These are phyloP conservation scores for Penicillium fimorum DNA, from an alignment of 495 filamentous ascomycete genomes.

Conservation along the genomic window DNA sequence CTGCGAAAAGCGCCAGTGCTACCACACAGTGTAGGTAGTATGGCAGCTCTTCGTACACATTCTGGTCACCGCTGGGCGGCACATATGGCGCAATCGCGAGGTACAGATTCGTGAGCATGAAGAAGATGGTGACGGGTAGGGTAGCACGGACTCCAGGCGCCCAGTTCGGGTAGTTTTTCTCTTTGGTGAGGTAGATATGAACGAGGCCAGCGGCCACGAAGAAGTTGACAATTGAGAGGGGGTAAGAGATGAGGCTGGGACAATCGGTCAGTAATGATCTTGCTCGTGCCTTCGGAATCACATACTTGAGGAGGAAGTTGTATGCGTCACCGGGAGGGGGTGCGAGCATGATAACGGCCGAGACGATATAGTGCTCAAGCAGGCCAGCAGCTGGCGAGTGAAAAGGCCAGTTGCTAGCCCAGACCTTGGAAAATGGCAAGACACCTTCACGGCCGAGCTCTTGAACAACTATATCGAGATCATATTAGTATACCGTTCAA, in stretches of 20 bases:
- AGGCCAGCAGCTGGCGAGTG: conserved; percentile 61
- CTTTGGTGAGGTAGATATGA: conserved; percentile 54
- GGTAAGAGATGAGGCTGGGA: conserved; percentile 57
- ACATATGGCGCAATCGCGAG: conserved; percentile 64
- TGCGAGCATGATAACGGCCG: conserved; percentile 59
- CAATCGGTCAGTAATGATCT: conserved; percentile 25
- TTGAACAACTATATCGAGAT: conserved; percentile 46
- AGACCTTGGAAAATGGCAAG: conserved; percentile 59
- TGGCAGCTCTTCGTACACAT: conserved; percentile 60
- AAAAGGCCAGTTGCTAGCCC: conserved; percentile 63
- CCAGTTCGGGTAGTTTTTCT: conserved; percentile 37
- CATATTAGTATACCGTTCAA: conserved; percentile 5
- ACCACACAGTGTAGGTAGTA: conserved; percentile 63
- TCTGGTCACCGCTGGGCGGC: conserved; percentile 57
- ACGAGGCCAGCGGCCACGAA: conserved; percentile 57
- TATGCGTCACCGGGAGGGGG: conserved; percentile 65
- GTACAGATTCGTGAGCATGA: conserved; percentile 57
- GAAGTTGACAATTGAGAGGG: conserved; percentile 58
- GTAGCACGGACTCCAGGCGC: conserved; percentile 35
- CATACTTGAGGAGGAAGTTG: conserved; percentile 61
- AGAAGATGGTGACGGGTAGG: conserved; percentile 52
- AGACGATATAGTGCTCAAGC: conserved; percentile 60
- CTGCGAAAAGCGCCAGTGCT: conserved; percentile 54
- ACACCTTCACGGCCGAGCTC: conserved; percentile 66
- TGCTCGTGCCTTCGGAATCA: conserved; percentile 18